A percentile compares a stretch with the other conserved stretches of the same genome.
These are phyloP conservation scores for Cystobasidium tubakii DNA, from an alignment of 768 basidiomycete genomes.

Conservation along the genomic window DNA sequence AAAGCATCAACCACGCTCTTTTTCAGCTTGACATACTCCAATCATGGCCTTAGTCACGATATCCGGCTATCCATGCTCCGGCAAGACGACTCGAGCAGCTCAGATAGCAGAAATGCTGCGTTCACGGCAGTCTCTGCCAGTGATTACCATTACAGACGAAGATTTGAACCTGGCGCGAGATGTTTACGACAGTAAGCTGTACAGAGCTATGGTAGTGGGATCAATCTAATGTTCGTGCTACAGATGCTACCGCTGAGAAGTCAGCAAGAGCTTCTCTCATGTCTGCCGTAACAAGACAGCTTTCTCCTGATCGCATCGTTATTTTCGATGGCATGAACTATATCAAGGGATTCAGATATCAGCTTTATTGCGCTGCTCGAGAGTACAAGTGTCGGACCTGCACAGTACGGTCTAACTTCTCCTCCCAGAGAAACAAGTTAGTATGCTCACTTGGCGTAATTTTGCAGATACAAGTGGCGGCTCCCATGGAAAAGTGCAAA, in stretches of 20 bases:
- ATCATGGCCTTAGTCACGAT: constrained; percentile 87
- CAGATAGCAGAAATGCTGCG: constrained; percentile 63
- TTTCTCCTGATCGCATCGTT: constrained; percentile 64
- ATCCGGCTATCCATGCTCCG: constrained; percentile 77
- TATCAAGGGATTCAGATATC: constrained; percentile 97
- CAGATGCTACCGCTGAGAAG: constrained; percentile 63
- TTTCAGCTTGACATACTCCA: background rate
- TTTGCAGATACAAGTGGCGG: constrained; percentile 50
- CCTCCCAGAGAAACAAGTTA: no score
- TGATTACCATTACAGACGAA: constrained; percentile 45
- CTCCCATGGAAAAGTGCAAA: constrained; percentile 65
- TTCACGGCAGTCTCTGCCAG: constrained; percentile 41
- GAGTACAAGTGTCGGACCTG: constrained; percentile 78
- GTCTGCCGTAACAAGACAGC: constrained; percentile 68
- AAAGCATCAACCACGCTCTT: no score
- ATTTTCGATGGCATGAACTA: constrained; percentile 91
- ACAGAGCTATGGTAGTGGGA: no score
- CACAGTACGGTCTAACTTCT: no score
- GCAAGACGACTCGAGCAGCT: constrained; percentile 69
- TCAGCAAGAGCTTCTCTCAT: constrained; percentile 77
- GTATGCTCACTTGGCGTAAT: no score
- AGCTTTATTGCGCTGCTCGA: constrained; percentile 90
- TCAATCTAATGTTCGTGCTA: constrained; percentile 55
- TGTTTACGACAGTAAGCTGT: constrained; percentile 43
- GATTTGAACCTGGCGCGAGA: constrained; percentile 35